phyloP scores from a whole-genome alignment of 2,329 filamentous ascomycete genomes.

The Orbilia oligospora region DNA sequence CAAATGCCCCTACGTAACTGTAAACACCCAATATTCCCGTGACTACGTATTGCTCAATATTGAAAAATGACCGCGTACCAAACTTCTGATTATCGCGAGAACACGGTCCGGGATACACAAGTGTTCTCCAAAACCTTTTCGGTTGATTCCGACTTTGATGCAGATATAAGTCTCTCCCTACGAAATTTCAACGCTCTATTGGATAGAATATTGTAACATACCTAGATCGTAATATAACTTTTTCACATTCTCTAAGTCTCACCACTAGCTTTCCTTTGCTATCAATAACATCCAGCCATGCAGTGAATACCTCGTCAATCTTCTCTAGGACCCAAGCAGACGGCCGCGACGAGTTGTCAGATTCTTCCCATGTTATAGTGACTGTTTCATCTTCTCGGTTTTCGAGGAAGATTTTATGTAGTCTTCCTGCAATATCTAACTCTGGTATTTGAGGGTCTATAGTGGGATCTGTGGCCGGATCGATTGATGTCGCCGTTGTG shows the following conservation, averaged over 20 bases:
- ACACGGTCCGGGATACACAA: conserved; percentile 39
- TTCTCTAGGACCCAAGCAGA: conserved; percentile 38
- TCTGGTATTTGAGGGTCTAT: background rate
- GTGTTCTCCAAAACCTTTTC: conserved; percentile 40
- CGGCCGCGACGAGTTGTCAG: conserved; percentile 46
- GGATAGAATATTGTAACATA: background rate
- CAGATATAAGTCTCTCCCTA: background rate
- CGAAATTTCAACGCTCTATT: too few species aligned
- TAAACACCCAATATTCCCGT: conserved; percentile 1
- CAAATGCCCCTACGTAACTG: conserved; percentile 30
- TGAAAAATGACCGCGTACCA: conserved; percentile 1
- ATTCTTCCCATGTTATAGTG: conserved; percentile 35
- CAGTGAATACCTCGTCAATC: conserved; percentile 52
- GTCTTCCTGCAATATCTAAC: conserved; percentile 16
- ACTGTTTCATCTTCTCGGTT: conserved; percentile 23
- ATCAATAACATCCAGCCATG: conserved; percentile 42
- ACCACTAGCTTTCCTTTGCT: conserved; percentile 35
- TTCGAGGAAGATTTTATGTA: conserved; percentile 35
- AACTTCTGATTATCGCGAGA: conserved; percentile 42
- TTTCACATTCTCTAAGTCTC: conserved; percentile 34
- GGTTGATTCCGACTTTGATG: conserved; percentile 15
- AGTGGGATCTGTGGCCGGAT: background rate
- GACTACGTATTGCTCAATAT: background rate
- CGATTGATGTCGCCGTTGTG: background rate
- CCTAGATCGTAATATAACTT: conserved; percentile 18